Conservation (phyloP, 345 rosid species). For the Jatropha curcas region DNA sequence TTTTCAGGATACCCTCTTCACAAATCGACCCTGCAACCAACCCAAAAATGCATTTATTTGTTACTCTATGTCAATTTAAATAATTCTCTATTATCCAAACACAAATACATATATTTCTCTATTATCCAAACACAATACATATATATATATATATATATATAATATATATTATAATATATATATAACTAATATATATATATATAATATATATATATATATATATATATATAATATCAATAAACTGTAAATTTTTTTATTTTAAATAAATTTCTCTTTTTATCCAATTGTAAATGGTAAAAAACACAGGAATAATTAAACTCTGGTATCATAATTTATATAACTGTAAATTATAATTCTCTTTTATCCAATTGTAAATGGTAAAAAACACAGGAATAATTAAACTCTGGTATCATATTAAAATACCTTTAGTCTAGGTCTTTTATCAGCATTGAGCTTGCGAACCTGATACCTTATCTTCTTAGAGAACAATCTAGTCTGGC, state of each 20-base stretch:
- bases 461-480: slow-evolving; percentile 84
- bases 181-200: no score
- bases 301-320: neutral
- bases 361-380: neutral
- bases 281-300: neutral
- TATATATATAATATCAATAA: no score
- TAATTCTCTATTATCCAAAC: neutral
- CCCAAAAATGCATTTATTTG: neutral
- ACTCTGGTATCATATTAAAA: no score
- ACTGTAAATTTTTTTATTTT: no score
- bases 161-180: no score
- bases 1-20: slow-evolving; percentile 37
- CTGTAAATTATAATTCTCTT: no score
- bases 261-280: no score
- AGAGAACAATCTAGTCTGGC: slow-evolving; percentile 63
- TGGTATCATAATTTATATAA: no score
- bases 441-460: slow-evolving; percentile 75
- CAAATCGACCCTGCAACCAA: slow-evolving; percentile 63
- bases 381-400: neutral
- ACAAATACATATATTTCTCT: no score
- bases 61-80: neutral
- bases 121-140: no score
- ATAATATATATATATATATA: no score
- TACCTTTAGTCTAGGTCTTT: slow-evolving; percentile 83
- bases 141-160: no score